Conservation (phyloP, 192 early-diverging fungal genomes). For the Mortierella hygrophila region DNA sequence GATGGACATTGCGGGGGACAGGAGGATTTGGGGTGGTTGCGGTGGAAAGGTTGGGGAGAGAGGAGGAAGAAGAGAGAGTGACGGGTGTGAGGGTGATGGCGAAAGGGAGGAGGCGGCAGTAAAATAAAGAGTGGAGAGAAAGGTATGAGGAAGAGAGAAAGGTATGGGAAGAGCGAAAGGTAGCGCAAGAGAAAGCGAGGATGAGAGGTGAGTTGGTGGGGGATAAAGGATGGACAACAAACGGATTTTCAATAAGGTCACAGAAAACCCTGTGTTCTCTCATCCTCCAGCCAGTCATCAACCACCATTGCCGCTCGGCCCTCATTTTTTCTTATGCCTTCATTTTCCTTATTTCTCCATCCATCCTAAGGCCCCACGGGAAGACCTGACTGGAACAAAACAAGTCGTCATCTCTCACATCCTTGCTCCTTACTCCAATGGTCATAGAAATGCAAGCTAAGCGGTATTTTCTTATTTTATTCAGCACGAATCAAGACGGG, state of each 20-base stretch:
- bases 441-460: neutral
- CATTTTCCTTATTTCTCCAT: neutral
- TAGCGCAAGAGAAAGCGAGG: neutral
- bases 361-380: neutral
- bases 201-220: neutral
- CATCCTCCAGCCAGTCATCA: neutral
- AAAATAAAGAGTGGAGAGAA: neutral
- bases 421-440: neutral
- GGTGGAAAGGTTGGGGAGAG: neutral
- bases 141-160: neutral
- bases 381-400: too few relatives aligned
- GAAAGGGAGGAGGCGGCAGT: neutral
- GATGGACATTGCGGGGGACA: slow-evolving; percentile 14
- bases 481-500: neutral
- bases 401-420: neutral
- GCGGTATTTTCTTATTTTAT: neutral
- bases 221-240: too few relatives aligned
- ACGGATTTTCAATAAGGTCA: too few relatives aligned
- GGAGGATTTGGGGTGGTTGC: too few relatives aligned
- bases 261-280: too few relatives aligned
- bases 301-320: neutral
- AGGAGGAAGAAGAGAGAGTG: neutral
- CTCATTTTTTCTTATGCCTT: neutral
- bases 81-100: neutral
- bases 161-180: neutral